Percentiles rank a stretch among this genome's conserved stretches.
Conservation (phyloP, 768 basidiomycete genomes). For the Pulveroboletus frians region DNA sequence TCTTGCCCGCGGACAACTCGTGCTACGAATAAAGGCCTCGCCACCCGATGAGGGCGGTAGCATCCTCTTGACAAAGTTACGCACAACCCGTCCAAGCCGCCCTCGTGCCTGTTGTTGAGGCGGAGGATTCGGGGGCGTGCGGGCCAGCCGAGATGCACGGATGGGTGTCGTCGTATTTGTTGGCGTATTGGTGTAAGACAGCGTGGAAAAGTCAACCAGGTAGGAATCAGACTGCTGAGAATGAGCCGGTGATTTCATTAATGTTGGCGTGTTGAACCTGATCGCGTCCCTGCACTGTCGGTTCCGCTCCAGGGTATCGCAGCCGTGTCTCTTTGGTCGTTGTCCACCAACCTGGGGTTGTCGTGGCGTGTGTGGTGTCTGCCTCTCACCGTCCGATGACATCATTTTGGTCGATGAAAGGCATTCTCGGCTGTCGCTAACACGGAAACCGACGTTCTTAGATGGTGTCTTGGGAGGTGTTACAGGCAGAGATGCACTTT, state of each 20-base stretch:
- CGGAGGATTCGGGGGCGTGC: not conserved
- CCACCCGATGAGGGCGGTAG: constrained; percentile 10
- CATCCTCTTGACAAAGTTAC: constrained; percentile 20
- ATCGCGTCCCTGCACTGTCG: not conserved
- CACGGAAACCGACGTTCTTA: not conserved
- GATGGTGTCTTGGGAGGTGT: constrained; percentile 11
- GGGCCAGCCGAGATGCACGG: not conserved
- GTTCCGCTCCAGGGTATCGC: not conserved
- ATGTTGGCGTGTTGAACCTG: not conserved
- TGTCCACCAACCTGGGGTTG: not conserved
- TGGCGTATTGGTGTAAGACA: constrained; percentile 3
- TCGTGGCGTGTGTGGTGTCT: not conserved
- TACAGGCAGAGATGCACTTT: not conserved
- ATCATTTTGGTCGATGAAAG: not conserved
- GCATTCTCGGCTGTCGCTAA: not conserved
- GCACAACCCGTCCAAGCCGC: constrained; percentile 20
- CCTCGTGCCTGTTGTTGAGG: constrained; percentile 4
- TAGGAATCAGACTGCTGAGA: constrained; percentile 6
- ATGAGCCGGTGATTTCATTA: not conserved
- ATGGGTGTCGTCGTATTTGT: not conserved
- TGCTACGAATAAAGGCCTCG: not conserved
- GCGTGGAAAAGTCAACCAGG: constrained; percentile 15
- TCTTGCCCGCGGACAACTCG: not conserved
- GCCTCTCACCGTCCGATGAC: not conserved
- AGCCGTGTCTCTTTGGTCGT: not conserved